phyloP scores from a whole-genome alignment of 805 yeast species.

The Saccharomyces eubayanus region DNA sequence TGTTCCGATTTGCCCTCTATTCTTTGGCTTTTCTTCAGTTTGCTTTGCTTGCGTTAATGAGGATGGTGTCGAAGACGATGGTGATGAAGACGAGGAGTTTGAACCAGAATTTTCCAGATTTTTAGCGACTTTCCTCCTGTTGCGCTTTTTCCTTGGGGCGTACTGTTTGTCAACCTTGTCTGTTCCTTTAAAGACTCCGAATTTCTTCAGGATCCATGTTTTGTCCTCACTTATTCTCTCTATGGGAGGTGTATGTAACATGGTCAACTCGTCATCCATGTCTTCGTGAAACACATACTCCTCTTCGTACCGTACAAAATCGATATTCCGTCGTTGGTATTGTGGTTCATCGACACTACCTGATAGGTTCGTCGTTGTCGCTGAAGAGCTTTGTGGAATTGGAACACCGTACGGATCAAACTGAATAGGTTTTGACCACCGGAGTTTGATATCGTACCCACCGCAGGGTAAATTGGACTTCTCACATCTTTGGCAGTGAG shows the following conservation, averaged over 20 bases:
- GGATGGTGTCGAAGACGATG: neutral
- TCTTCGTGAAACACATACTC: slow-evolving; percentile 70
- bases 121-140: neutral
- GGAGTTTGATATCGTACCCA: slow-evolving; percentile 72
- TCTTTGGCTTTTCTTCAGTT: neutral
- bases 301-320: slow-evolving; percentile 63
- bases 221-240: slow-evolving; percentile 34
- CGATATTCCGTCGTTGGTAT: slow-evolving; percentile 63
- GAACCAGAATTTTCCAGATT: neutral
- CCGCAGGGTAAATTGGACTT: slow-evolving; percentile 63
- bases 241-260: slow-evolving; percentile 40
- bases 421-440: slow-evolving; percentile 57
- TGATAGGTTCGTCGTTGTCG: slow-evolving; percentile 2
- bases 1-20: neutral
- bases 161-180: slow-evolving; percentile 18
- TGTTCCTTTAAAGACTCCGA: slow-evolving; percentile 57
- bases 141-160: slow-evolving; percentile 12
- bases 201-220: slow-evolving; percentile 63
- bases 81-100: neutral
- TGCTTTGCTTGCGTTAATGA: neutral
- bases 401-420: slow-evolving; percentile 39
- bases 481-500: slow-evolving; percentile 62
- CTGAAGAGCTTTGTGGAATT: slow-evolving; percentile 14
- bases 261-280: slow-evolving; percentile 58
- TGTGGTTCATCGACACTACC: slow-evolving; percentile 36